Percentiles rank a stretch among this genome's conserved stretches.
Conservation (phyloP, 106 monocot genomes). For the Gastrodia elata region DNA sequence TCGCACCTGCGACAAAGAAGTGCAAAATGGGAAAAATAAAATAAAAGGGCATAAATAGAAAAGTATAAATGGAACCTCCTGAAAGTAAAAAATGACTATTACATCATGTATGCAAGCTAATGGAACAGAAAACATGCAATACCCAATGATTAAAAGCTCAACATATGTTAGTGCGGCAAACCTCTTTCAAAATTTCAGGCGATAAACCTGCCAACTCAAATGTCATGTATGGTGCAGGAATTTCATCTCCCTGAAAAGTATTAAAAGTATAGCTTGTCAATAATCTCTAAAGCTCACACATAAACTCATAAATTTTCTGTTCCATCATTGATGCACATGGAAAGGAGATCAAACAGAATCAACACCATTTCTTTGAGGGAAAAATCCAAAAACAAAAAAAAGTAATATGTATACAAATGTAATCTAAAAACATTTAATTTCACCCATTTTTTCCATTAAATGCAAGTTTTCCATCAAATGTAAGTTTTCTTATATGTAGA, state of each 20-base stretch:
- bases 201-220: slow-evolving; percentile 72
- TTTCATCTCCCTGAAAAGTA: slow-evolving; percentile 53
- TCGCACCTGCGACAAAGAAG: slow-evolving; percentile 93
- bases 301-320: background rate
- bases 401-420: background rate
- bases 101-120: slow-evolving; percentile 3
- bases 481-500: background rate
- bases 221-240: slow-evolving; percentile 59
- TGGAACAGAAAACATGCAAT: slow-evolving; percentile 4
- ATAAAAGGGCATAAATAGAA: slow-evolving; percentile 43
- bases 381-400: background rate
- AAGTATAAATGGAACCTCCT: slow-evolving; percentile 13
- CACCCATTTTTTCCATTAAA: background rate
- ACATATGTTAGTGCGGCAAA: slow-evolving; percentile 11
- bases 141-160: background rate
- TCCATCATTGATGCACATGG: background rate
- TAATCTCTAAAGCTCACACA: background rate
- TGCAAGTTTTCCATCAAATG: background rate
- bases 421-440: background rate
- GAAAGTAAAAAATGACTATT: slow-evolving; percentile 6
- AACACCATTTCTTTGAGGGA: background rate
- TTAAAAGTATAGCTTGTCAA: background rate
- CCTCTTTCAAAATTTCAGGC: slow-evolving; percentile 76
- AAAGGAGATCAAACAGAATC: background rate
- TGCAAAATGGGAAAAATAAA: slow-evolving; percentile 44